phyloP scores from a whole-genome alignment of 192 early-diverging fungal genomes.

The Spizellomyces sp. region DNA sequence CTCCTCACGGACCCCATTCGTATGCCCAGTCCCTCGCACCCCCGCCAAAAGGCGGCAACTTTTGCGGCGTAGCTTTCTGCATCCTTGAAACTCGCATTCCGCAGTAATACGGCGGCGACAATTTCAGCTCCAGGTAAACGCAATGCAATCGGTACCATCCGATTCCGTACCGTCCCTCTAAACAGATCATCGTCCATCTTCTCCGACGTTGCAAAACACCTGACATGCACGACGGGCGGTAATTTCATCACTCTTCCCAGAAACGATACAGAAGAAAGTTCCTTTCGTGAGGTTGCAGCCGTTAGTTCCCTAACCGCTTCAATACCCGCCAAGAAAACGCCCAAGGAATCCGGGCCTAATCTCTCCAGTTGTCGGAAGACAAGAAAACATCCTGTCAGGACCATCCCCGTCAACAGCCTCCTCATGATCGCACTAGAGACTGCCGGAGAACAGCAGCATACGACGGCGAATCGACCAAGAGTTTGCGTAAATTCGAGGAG shows the following conservation, averaged over 20 bases:
- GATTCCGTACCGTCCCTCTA: neutral
- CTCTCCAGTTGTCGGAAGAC: conserved; percentile 1
- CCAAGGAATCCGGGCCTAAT: neutral
- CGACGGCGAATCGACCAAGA: conserved; percentile 18
- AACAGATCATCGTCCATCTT: neutral
- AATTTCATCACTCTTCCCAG: conserved; percentile 30
- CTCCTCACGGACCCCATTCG: neutral
- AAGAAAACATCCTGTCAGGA: conserved; percentile 14
- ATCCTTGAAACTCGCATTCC: conserved; percentile 3
- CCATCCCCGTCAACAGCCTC: conserved; percentile 25
- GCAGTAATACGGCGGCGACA: neutral
- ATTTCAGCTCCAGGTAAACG: neutral
- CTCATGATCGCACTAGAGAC: neutral
- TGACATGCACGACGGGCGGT: neutral
- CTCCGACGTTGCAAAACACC: conserved; percentile 6
- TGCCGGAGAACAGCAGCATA: conserved; percentile 7
- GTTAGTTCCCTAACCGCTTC: conserved; percentile 6
- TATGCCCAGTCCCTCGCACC: neutral
- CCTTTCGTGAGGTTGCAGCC: neutral
- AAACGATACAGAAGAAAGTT: conserved; percentile 21
- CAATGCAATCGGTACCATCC: conserved; percentile 5
- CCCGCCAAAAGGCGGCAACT: neutral
- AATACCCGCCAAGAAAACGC: neutral
- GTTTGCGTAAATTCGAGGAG: conserved; percentile 12
- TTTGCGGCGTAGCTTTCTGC: neutral